A percentile compares a stretch with the other conserved stretches of the same genome.
phyloP scores from a whole-genome alignment of 2,329 filamentous ascomycete species.

The Alternaria ethzedia region DNA sequence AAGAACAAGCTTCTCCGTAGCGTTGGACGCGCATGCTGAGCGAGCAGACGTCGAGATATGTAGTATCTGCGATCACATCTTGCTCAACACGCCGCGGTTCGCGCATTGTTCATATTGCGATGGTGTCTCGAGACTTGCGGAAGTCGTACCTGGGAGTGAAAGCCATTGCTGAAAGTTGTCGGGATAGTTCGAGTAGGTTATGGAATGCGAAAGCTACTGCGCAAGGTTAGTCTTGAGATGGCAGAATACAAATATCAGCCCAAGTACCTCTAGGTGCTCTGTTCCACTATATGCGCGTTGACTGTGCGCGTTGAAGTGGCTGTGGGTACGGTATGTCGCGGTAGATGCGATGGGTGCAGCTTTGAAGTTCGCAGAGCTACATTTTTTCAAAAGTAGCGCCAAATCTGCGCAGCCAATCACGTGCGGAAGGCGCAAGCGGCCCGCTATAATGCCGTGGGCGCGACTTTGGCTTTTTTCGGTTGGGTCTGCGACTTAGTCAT shows the following conservation, averaged over 20 bases:
- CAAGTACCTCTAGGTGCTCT: not conserved
- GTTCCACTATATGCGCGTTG: conserved; percentile 11
- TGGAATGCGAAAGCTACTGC: conserved; percentile 21
- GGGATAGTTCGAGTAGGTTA: conserved; percentile 3
- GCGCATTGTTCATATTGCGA: not conserved
- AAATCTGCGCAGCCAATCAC: conserved; percentile 5
- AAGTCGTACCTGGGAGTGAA: conserved; percentile 39
- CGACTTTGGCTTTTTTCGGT: conserved; percentile 25
- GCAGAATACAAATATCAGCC: too few relatives aligned
- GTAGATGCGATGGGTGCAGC: conserved; percentile 20
- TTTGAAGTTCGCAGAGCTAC: conserved; percentile 17
- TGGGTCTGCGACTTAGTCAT: not conserved
- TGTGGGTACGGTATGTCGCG: conserved; percentile 16
- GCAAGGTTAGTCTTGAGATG: conserved; percentile 6
- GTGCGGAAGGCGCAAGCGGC: conserved; percentile 5
- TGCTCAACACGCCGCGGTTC: not conserved
- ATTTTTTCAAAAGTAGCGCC: conserved; percentile 14
- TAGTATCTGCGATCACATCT: not conserved
- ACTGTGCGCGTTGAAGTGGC: conserved; percentile 19
- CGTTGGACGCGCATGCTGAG: not conserved
- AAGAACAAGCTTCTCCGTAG: not conserved
- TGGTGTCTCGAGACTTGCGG: not conserved
- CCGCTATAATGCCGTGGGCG: conserved; percentile 32
- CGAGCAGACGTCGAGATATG: not conserved
- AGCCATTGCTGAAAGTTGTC: conserved; percentile 30